Evolutionary conservation across 2,329 filamentous ascomycete genomes (phyloP).

Genomic region (Saccharata proteae): DNA sequence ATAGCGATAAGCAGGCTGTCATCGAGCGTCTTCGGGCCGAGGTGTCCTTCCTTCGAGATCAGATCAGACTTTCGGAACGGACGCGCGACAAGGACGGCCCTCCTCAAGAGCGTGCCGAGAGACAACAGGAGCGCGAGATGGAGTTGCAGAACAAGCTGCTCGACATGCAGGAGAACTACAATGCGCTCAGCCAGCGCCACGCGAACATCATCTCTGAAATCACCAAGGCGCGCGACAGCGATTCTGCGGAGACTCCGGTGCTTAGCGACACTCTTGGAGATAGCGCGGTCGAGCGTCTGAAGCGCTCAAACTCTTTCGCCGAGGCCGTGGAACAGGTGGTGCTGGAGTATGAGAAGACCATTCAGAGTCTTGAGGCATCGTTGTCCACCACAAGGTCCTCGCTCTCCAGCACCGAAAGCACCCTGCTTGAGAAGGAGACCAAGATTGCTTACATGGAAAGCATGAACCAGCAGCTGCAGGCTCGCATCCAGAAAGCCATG

Average conservation of each 20-base stretch:
- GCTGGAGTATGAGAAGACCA: slow-evolving; percentile 96
- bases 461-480: slow-evolving; percentile 78
- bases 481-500: slow-evolving; percentile 81
- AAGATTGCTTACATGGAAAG: slow-evolving; percentile 89
- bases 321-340: slow-evolving; percentile 94
- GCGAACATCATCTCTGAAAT: slow-evolving; percentile 93
- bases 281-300: slow-evolving; percentile 73
- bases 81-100: slow-evolving; percentile 44
- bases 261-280: slow-evolving; percentile 57
- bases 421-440: slow-evolving; percentile 80
- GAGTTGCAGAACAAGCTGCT: slow-evolving; percentile 90
- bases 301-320: slow-evolving; percentile 90
- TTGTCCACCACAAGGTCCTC: slow-evolving; percentile 78
- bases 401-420: slow-evolving; percentile 74
- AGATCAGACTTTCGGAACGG: slow-evolving; percentile 74
- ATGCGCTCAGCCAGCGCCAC: slow-evolving; percentile 77
- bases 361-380: slow-evolving; percentile 83
- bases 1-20: slow-evolving; percentile 83
- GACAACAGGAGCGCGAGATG: slow-evolving; percentile 70
- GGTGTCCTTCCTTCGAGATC: slow-evolving; percentile 83
- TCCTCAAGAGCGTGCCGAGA: slow-evolving; percentile 60
- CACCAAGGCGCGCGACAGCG: slow-evolving; percentile 66
- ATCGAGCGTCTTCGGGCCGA: slow-evolving; percentile 92
- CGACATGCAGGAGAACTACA: slow-evolving; percentile 91
- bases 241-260: slow-evolving; percentile 39